Conservation (phyloP, 768 basidiomycete genomes). For the Suillus tomentosus region DNA sequence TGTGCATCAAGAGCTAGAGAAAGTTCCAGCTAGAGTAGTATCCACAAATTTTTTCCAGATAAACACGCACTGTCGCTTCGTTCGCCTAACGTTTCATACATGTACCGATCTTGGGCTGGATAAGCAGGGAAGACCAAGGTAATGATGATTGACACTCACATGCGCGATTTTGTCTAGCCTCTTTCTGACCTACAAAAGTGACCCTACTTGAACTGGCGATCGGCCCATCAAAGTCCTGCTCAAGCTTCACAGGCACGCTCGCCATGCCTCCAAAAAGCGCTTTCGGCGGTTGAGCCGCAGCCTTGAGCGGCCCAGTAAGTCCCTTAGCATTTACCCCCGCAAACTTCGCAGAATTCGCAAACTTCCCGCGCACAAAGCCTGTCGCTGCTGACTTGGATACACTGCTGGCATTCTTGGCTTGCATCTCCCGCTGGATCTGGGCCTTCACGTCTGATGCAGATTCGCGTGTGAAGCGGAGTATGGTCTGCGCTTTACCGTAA, state of each 20-base stretch:
- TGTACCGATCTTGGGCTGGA: slow-evolving; percentile 69
- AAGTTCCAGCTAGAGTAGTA: slow-evolving; percentile 6
- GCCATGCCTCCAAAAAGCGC: background rate
- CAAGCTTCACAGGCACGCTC: background rate
- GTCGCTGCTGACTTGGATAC: background rate
- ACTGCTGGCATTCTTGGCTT: slow-evolving; percentile 30
- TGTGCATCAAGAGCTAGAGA: slow-evolving; percentile 74
- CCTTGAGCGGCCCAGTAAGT: background rate
- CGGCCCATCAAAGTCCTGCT: slow-evolving; percentile 8
- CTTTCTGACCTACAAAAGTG: slow-evolving; percentile 31
- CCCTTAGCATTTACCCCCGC: slow-evolving; percentile 12
- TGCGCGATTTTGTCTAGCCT: slow-evolving; percentile 38
- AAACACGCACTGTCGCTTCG: slow-evolving; percentile 69
- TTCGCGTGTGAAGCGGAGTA: slow-evolving; percentile 51
- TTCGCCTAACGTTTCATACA: slow-evolving; percentile 90
- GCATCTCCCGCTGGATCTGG: slow-evolving; percentile 45
- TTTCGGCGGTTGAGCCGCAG: slow-evolving; percentile 1
- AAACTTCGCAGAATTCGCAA: slow-evolving; percentile 16
- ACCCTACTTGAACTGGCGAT: slow-evolving; percentile 33
- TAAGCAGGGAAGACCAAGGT: slow-evolving; percentile 3
- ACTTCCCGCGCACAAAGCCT: background rate
- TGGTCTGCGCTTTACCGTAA: slow-evolving; percentile 27
- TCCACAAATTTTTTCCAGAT: background rate
- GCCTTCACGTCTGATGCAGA: slow-evolving; percentile 47
- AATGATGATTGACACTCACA: slow-evolving; percentile 47